These are phyloP conservation scores for Colletotrichum musicola DNA, from an alignment of 2,329 filamentous ascomycete genomes.

Conservation along the genomic window DNA sequence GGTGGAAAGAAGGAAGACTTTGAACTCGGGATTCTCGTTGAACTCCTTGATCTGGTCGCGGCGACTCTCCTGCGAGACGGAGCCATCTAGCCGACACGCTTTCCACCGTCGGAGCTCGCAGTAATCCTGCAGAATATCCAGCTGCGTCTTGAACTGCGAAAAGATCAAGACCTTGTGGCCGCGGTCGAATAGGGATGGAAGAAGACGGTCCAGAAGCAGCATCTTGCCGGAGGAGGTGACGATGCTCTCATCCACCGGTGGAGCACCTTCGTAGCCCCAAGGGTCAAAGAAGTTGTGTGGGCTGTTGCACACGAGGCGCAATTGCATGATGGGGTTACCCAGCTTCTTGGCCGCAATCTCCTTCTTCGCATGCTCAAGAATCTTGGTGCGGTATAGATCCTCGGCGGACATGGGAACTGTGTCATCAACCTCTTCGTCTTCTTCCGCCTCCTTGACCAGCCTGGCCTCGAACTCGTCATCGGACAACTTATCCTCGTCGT, in stretches of 20 bases:
- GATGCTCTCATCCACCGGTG: slow-evolving; percentile 80
- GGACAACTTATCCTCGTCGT: slow-evolving; percentile 72
- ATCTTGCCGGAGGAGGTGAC: slow-evolving; percentile 95
- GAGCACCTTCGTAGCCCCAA: slow-evolving; percentile 73
- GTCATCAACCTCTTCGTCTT: slow-evolving; percentile 53
- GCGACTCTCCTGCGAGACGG: slow-evolving; percentile 80
- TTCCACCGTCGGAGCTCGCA: slow-evolving; percentile 85
- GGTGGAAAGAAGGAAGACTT: slow-evolving; percentile 89
- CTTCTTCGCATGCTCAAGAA: slow-evolving; percentile 83
- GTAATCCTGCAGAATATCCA: slow-evolving; percentile 92
- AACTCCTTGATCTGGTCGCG: slow-evolving; percentile 79
- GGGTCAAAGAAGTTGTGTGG: slow-evolving; percentile 98
- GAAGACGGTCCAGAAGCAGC: slow-evolving; percentile 88
- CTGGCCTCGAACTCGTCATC: slow-evolving; percentile 88
- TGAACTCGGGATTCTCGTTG: slow-evolving; percentile 73
- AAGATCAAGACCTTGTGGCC: slow-evolving; percentile 96
- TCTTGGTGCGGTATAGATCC: slow-evolving; percentile 74
- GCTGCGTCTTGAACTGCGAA: slow-evolving; percentile 94
- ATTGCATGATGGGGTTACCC: slow-evolving; percentile 92
- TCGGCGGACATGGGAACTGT: slow-evolving; percentile 61
- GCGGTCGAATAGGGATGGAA: slow-evolving; percentile 78
- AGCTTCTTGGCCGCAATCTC: slow-evolving; percentile 93
- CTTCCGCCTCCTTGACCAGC: slow-evolving; percentile 72
- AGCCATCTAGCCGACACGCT: slow-evolving; percentile 91
- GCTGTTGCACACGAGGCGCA: slow-evolving; percentile 91